phyloP scores from a whole-genome alignment of 1,284 basidiomycete species.

The Malassezia furfur region DNA sequence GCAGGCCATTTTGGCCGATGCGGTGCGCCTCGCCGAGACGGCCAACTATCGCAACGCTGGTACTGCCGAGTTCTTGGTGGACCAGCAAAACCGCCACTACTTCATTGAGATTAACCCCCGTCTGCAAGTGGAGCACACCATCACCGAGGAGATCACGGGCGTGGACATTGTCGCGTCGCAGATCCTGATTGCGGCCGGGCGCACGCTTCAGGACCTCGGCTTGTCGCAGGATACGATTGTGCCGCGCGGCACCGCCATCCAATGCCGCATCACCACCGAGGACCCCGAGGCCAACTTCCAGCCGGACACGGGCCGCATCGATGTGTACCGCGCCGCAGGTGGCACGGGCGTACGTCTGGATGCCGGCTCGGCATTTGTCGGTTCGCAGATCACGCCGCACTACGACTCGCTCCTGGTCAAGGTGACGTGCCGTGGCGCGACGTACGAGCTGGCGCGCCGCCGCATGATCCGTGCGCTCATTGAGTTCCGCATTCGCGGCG shows the following conservation, averaged over 20 bases:
- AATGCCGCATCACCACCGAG: slow-evolving; percentile 98
- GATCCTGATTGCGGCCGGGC: slow-evolving; percentile 96
- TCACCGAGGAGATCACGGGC: slow-evolving; percentile 88
- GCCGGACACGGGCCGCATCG: slow-evolving; percentile 97
- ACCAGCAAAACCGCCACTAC: slow-evolving; percentile 88
- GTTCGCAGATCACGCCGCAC: slow-evolving; percentile 97
- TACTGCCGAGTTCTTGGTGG: slow-evolving; percentile 83
- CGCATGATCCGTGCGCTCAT: slow-evolving; percentile 98
- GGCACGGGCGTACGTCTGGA: slow-evolving; percentile 97
- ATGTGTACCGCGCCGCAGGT: slow-evolving; percentile 95
- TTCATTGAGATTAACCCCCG: slow-evolving; percentile 72
- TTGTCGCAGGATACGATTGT: slow-evolving; percentile 93
- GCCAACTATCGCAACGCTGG: slow-evolving; percentile 93
- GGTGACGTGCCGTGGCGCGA: slow-evolving; percentile 88
- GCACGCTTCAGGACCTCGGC: slow-evolving; percentile 86
- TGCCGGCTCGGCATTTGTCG: slow-evolving; percentile 93
- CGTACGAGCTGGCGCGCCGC: slow-evolving; percentile 92
- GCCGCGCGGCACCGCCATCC: slow-evolving; percentile 93
- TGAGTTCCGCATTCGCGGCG: slow-evolving; percentile 98
- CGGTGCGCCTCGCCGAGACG: slow-evolving; percentile 85
- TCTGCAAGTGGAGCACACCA: slow-evolving; percentile 56
- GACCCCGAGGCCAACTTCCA: slow-evolving; percentile 84
- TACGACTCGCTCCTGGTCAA: slow-evolving; percentile 98
- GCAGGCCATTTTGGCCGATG: slow-evolving; percentile 74
- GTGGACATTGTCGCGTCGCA: slow-evolving; percentile 97